A percentile compares a stretch with the other conserved stretches of the same genome.
phyloP scores from a whole-genome alignment of 805 yeast genomes.

The Wickerhamomyces rabaulensis region DNA sequence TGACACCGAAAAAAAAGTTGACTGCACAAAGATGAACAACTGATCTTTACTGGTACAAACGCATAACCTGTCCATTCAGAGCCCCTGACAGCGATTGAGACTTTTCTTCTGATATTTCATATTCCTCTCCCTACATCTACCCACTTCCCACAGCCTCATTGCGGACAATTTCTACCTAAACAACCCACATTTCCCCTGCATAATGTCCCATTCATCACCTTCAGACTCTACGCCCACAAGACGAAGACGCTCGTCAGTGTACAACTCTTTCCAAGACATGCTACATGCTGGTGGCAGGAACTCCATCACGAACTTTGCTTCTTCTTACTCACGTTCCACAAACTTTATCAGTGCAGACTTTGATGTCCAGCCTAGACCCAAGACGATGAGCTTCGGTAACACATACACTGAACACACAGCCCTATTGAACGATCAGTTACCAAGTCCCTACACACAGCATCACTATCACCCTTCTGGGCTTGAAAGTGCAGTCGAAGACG shows the following conservation, averaged over 20 bases:
- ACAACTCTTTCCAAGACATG: slow-evolving; percentile 23
- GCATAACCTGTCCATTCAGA: no score
- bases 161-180: background rate
- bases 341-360: slow-evolving; percentile 24
- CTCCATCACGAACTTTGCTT: slow-evolving; percentile 22
- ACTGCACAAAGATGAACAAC: background rate
- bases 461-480: background rate
- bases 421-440: slow-evolving; percentile 3
- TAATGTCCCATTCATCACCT: background rate
- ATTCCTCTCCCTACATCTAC: no score
- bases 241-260: slow-evolving; percentile 16
- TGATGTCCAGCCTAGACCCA: slow-evolving; percentile 19
- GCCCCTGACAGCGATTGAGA: no score
- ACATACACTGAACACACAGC: slow-evolving; percentile 11
- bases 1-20: background rate
- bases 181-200: background rate
- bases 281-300: slow-evolving; percentile 21
- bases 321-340: slow-evolving; percentile 22
- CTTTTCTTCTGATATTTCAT: no score
- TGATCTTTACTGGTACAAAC: no score
- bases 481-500: background rate
- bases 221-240: background rate
- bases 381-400: slow-evolving; percentile 11
- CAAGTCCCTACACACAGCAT: background rate
- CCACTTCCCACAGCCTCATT: background rate